A percentile compares a stretch with the other conserved stretches of the same genome.
phyloP scores from a whole-genome alignment of 2,329 filamentous ascomycete species.

The Fusarium sp. region DNA sequence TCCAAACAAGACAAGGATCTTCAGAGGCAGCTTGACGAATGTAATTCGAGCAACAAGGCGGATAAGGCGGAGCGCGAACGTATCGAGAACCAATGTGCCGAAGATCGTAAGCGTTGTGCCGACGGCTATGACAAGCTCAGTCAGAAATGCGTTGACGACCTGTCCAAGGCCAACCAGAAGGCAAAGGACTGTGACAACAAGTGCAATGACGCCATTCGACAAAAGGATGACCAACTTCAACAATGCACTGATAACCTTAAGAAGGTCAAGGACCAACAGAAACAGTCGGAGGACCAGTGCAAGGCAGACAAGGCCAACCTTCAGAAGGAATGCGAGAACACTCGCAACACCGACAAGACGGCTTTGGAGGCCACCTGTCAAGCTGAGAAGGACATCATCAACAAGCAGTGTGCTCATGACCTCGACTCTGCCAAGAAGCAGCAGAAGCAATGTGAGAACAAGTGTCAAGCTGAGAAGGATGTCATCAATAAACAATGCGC shows the following conservation, averaged over 20 bases:
- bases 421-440: neutral
- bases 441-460: neutral
- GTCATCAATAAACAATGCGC: neutral
- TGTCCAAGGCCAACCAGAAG: neutral
- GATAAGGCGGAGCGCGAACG: neutral
- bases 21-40: neutral
- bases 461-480: neutral
- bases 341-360: neutral
- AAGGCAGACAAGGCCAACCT: neutral
- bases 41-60: neutral
- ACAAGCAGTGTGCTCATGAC: neutral
- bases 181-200: neutral
- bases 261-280: neutral
- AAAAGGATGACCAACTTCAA: neutral
- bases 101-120: neutral
- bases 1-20: neutral
- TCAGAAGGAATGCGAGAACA: neutral
- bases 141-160: neutral
- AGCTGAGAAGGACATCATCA: neutral
- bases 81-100: constrained; percentile 1
- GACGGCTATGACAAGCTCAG: neutral
- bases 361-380: neutral
- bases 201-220: neutral
- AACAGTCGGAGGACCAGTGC: neutral
- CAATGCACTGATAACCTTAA: neutral